These are phyloP conservation scores for Corylus americana DNA, from an alignment of 306 rosid species.

Conservation along the genomic window DNA sequence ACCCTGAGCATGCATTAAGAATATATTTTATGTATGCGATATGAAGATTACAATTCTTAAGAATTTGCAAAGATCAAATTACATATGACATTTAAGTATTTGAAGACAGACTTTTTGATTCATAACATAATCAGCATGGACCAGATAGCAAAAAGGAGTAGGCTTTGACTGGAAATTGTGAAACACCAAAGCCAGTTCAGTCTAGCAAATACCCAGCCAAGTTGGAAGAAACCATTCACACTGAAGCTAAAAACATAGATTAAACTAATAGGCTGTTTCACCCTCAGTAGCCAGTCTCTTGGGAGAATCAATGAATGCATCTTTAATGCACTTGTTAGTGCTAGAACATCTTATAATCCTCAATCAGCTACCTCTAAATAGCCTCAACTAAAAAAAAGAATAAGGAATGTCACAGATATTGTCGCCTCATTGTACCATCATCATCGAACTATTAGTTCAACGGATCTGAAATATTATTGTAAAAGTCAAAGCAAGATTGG, in stretches of 20 bases:
- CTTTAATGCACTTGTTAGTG: background rate
- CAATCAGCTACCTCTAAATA: background rate
- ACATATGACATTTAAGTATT: background rate
- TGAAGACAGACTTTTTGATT: background rate
- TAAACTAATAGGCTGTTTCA: background rate
- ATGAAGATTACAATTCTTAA: background rate
- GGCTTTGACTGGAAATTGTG: background rate
- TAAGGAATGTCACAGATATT: background rate
- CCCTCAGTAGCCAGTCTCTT: too few species aligned
- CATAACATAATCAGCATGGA: background rate
- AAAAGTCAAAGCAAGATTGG: background rate
- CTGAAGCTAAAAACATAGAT: background rate
- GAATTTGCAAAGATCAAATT: background rate
- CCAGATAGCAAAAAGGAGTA: background rate
- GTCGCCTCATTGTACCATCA: background rate
- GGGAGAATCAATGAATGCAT: too few species aligned
- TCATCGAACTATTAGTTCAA: background rate
- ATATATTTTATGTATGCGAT: background rate
- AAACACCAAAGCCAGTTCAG: constrained; percentile 1
- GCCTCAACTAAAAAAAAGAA: too few species aligned
- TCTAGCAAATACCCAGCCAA: background rate
- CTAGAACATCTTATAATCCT: too few species aligned
- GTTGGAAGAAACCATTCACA: background rate
- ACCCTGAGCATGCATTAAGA: constrained; percentile 11
- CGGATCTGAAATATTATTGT: background rate